Evolutionary conservation across 257 asterid genomes (phyloP), one percentile per base, ranked within the genome.

Genomic region (Capsicum chinense): DNA sequence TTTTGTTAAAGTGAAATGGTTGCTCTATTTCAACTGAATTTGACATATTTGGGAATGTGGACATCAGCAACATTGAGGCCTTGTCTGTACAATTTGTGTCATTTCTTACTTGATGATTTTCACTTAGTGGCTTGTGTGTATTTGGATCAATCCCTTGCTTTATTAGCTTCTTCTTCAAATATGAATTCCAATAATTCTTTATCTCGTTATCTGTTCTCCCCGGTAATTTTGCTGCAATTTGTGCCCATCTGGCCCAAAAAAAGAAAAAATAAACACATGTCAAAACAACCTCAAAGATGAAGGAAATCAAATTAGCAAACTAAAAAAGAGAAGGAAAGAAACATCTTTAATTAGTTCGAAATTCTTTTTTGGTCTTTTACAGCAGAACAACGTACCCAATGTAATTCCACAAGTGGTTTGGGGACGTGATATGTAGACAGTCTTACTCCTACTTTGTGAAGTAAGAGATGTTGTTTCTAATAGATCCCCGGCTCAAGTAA

Each of bases 161-260:
- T 56, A 87, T 67, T 7, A 95, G 89, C 88, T 92, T 95, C 93
- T 92, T 95, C 90, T 93, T 95, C 48, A 95, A 84, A 85, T 86
- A 85, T 8, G 98, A 93, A 79, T 95, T 92, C 97, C 98, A 95
- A 13, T 89, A 93, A 76, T 95, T 95, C 87, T 95, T 95, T 26
- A 95, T 92, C 92, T 93, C 98, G n/a, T 95, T 95, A 39, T 95
- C 98, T 60, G 98, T 95, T 90, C 98, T 93, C 47, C 98, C 98
- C 0, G 95, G 98, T 58, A 95, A 83, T 15, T 93, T 95, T 54
- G 94, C 86, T 44, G 99, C 98, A 48, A 95, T 94, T 86, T 94
- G 97, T 66, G 99, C 97, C 99, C 99, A 94, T 89, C 99, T 95
- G 90, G 80, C 83, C 60, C 73, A 9, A 12, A 47, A 44, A 10